Evolutionary conservation across 352 stramenopile genomes (phyloP), one percentile per base, ranked within the genome.

Genomic region (Phytophthora cryptogea): DNA sequence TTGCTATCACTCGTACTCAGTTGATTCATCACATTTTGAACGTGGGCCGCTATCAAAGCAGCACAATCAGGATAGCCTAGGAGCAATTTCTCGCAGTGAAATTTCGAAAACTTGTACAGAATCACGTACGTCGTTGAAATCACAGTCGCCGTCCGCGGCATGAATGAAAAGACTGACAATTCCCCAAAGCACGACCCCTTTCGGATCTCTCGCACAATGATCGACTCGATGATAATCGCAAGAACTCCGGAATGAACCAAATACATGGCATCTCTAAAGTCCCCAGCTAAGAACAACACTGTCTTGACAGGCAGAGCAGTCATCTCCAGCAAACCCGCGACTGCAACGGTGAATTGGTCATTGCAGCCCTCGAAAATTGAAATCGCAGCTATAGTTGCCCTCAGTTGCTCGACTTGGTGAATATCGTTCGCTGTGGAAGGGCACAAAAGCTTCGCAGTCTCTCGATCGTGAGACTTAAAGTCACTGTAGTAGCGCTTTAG

Each of bases 401-500:
- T 78, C 27, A 92, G 46, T 1, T 90, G 59, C 37, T 88, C 79
- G 10, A 90, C 80, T 53, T 90, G n/a, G n/a, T n/a, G 83, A 37
- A 90, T 88, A 39, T 93, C 82, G 8, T 80, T 89, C 2, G 76
- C 72, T n/a, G 90, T 83, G 0, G 84, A 93, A 3, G 76, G 71
- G 49, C 84, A 93, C 6, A 93, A 37, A 2, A 81, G 58, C 55
- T 83, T 88, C 35, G 88, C 78, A n/a, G 77, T 79, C 47, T 89
- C 82, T 11, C 80, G 78, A 45, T 91, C 82, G 20, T 83, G 89
- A 8, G 81, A 88, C 28, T 90, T 81, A 1, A 57, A 76, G 36
- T 89, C 80, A 0, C 81, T 89, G 58, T 88, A 85, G 42, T 86
- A 79, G 4, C 77, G 65, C 80, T 93, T 23, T 2, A 23, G 20